Base-by-base conservation (phyloP, 257 asterid species). In the Rhazya stricta region DNA sequence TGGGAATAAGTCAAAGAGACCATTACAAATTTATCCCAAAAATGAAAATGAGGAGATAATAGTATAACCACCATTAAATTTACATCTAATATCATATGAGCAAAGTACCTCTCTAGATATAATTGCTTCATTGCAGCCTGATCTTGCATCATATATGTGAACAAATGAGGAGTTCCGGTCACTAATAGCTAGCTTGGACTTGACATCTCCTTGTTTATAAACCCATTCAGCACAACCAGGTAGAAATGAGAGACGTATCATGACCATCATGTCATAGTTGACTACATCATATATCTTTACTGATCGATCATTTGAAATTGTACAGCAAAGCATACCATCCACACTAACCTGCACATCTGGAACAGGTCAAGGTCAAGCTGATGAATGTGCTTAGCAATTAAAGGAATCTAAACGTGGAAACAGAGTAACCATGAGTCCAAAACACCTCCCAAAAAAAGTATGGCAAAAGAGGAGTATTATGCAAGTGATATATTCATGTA, bases 251-350 rank as follows among this genome's bases (percentile, higher is more conserved):
- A 92, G 90, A 65, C 97, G 92, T 80, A 95, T 86, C 99, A 95
- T 95, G 73, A 96, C 93, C 98, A 95, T 95, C 99, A 95, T 95
- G 81, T 95, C 99, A 80, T 88, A 95, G 89, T 95, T 95, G 81
- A 91, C 90, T 42, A 95, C 98, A 80, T 95, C 99, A 82, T 88
- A 95, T 87, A 95, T 85, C 84, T 95, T 95, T 81, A 92, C 96
- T 0, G 99, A 91, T 37, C 84, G 91, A 78, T 95, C 99, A 86
- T 83, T 84, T 15, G 99, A 95, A 66, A 95, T 92, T 21, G 99
- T 95, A 83, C 99, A 91, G 74, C 99, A 92, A 72, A 92, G 98
- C 69, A 92, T 76, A 46, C 99, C 98, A 88, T 95, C 99, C 71
- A 82, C 77, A 68, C 99, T 95, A 71, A 95, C 99, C 99, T 92